Evolutionary conservation across 805 yeast species (phyloP).

Genomic region (Allodekkera sacchari): DNA sequence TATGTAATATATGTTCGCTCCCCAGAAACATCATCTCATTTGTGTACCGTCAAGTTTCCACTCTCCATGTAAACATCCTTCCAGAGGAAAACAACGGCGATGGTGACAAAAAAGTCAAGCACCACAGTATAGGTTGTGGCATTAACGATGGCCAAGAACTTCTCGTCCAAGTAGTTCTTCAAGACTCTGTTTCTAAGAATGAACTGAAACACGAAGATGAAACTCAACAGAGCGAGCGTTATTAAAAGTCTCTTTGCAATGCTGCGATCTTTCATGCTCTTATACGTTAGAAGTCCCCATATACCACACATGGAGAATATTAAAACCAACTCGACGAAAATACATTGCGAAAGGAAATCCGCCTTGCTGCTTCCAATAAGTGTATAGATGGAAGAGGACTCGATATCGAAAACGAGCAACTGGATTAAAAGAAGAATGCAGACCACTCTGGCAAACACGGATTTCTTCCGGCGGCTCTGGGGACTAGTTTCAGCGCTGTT

Average conservation of each 20-base stretch:
- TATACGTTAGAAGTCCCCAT: slow-evolving; percentile 16
- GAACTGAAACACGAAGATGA: slow-evolving; percentile 13
- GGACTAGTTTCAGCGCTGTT: neutral
- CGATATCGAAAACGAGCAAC: slow-evolving; percentile 22
- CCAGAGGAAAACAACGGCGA: slow-evolving; percentile 19
- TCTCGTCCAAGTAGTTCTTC: slow-evolving; percentile 6
- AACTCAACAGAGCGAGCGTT: slow-evolving; percentile 11
- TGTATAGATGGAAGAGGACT: slow-evolving; percentile 21
- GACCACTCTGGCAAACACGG: slow-evolving; percentile 12
- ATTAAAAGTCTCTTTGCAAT: slow-evolving; percentile 11
- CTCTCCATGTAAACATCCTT: slow-evolving; percentile 15
- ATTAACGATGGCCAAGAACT: slow-evolving; percentile 13
- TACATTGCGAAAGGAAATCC: slow-evolving; percentile 13
- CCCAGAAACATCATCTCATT: neutral
- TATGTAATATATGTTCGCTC: neutral
- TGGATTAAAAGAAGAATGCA: slow-evolving; percentile 16
- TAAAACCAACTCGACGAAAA: slow-evolving; percentile 17
- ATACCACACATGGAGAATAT: slow-evolving; percentile 9
- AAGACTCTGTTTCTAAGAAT: slow-evolving; percentile 12
- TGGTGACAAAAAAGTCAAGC: slow-evolving; percentile 15
- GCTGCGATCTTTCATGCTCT: slow-evolving; percentile 9
- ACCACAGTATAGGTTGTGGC: slow-evolving; percentile 16
- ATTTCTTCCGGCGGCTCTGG: slow-evolving; percentile 2
- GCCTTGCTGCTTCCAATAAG: slow-evolving; percentile 15
- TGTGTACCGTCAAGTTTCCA: slow-evolving; percentile 6